These are phyloP conservation scores for Melastoma malabathricum DNA, from an alignment of 345 rosid genomes.

Conservation along the genomic window DNA sequence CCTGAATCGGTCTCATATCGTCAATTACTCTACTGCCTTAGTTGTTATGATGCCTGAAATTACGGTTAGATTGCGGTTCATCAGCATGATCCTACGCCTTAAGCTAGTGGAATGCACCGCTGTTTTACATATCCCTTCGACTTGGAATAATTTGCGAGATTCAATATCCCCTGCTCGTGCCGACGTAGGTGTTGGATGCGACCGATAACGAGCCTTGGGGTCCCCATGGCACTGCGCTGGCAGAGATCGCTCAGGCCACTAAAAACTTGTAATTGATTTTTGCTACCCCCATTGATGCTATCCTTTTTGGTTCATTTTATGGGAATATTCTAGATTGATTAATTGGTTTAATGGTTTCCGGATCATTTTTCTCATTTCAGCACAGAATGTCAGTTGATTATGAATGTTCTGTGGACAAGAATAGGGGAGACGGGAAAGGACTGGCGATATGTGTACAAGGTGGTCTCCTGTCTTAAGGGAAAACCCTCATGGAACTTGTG, in stretches of 20 bases:
- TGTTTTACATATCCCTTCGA: background rate
- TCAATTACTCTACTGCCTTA: too few species aligned
- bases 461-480: constrained; percentile 8
- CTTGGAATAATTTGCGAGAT: too few species aligned
- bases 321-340: background rate
- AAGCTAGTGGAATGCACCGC: background rate
- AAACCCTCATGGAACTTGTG: constrained; percentile 2
- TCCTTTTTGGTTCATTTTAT: constrained; percentile 1
- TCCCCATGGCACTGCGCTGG: constrained; percentile 92
- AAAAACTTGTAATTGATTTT: constrained; percentile 60
- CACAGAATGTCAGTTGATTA: constrained; percentile 92
- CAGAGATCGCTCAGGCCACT: constrained; percentile 89
- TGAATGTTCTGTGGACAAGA: constrained; percentile 94
- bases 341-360: background rate
- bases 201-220: constrained; percentile 99
- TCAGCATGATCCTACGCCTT: too few species aligned
- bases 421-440: constrained; percentile 83
- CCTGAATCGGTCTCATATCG: background rate
- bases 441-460: constrained; percentile 99
- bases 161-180: background rate
- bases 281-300: background rate
- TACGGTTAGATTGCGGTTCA: too few species aligned
- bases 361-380: constrained; percentile 20
- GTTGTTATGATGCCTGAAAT: too few species aligned
- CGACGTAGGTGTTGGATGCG: constrained; percentile 81